Percentiles rank a stretch among this genome's conserved stretches.
phyloP scores from a whole-genome alignment of 345 rosid species.

The Erodium maritimum region DNA sequence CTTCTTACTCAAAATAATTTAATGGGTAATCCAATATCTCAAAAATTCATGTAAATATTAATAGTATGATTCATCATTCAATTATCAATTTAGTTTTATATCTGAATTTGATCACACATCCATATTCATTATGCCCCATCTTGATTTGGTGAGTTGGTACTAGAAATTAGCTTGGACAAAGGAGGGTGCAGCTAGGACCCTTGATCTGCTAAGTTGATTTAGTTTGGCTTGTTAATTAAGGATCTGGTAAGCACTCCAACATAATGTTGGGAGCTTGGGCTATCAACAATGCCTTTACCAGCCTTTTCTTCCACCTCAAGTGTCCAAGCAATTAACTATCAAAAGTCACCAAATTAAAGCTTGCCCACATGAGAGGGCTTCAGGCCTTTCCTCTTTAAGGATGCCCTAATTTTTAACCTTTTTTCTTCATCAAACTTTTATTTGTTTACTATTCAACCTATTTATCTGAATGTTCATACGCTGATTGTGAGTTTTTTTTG shows the following conservation, averaged over 20 bases:
- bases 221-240: not conserved
- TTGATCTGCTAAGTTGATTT: no score
- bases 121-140: not conserved
- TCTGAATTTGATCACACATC: not conserved
- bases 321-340: not conserved
- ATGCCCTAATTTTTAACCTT: no score
- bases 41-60: no score
- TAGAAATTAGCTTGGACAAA: no score
- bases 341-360: slow-evolving; percentile 6
- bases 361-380: not conserved
- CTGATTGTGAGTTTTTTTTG: no score
- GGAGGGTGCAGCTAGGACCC: not conserved
- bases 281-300: not conserved
- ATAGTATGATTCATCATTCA: no score
- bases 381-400: not conserved
- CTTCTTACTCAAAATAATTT: no score
- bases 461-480: no score
- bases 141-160: not conserved
- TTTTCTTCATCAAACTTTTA: no score
- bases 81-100: no score
- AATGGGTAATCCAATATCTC: no score
- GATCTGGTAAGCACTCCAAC: not conserved
- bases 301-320: not conserved
- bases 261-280: not conserved
- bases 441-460: no score